Percentiles rank a stretch among this genome's conserved stretches.
These are phyloP conservation scores for Elsinoe necatrix DNA, from an alignment of 2,329 filamentous ascomycete genomes.

Conservation along the genomic window DNA sequence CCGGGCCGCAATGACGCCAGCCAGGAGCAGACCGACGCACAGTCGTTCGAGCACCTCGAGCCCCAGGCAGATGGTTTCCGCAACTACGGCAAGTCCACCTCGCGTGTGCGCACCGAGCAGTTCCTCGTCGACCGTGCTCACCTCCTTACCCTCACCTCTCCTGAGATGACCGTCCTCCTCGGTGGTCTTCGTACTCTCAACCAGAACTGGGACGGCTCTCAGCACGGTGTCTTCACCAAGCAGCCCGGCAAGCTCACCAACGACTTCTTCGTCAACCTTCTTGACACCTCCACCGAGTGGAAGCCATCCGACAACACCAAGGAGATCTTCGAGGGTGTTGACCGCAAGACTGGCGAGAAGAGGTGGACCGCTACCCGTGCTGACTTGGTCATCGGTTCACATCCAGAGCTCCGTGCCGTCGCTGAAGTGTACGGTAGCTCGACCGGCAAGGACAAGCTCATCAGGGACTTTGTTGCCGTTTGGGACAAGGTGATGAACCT, in stretches of 20 bases:
- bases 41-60: constrained; percentile 58
- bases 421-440: constrained; percentile 59
- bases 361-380: constrained; percentile 63
- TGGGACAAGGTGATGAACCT: constrained; percentile 70
- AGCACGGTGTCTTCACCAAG: constrained; percentile 59
- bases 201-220: constrained; percentile 62
- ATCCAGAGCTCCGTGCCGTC: constrained; percentile 62
- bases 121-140: constrained; percentile 64
- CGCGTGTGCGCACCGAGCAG: constrained; percentile 57
- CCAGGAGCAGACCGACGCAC: constrained; percentile 61
- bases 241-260: constrained; percentile 62
- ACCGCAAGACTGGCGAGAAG: constrained; percentile 56
- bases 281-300: constrained; percentile 61
- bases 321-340: constrained; percentile 55
- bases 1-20: constrained; percentile 65
- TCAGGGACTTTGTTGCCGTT: constrained; percentile 60
- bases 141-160: constrained; percentile 60
- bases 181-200: constrained; percentile 64
- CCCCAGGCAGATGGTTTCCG: constrained; percentile 69
- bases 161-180: constrained; percentile 61
- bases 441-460: constrained; percentile 56
- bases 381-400: constrained; percentile 65
- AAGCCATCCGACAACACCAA: constrained; percentile 42
- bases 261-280: constrained; percentile 74
- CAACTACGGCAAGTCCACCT: constrained; percentile 60